phyloP scores from a whole-genome alignment of 768 basidiomycete genomes.

The Lactarius sp. region DNA sequence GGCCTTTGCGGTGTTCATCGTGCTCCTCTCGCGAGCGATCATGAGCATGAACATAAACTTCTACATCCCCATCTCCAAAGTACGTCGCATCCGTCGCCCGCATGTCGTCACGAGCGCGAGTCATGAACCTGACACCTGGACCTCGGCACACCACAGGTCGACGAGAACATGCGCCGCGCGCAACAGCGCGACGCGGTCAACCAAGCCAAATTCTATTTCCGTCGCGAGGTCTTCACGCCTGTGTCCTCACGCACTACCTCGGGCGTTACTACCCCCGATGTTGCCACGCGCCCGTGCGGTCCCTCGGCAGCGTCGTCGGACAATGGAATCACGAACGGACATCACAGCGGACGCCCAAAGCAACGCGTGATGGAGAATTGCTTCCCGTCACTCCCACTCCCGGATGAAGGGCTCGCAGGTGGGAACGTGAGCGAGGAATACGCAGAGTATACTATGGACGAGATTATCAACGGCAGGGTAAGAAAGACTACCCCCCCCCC shows the following conservation, averaged over 20 bases:
- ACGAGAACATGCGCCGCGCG: conserved; percentile 92
- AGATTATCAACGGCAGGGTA: conserved; percentile 94
- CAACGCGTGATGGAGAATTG: conserved; percentile 68
- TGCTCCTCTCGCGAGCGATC: conserved; percentile 91
- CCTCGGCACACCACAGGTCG: conserved; percentile 56
- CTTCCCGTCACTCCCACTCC: conserved; percentile 56
- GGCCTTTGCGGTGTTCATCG: conserved; percentile 91
- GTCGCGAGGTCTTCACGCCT: conserved; percentile 73
- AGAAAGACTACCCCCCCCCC: conserved; percentile 26
- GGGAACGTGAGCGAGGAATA: conserved; percentile 74
- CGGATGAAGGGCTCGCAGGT: conserved; percentile 39
- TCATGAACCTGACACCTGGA: neutral
- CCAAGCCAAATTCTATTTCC: conserved; percentile 81
- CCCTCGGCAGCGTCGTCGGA: conserved; percentile 32
- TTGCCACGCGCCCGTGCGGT: conserved; percentile 8
- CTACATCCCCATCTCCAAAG: conserved; percentile 97
- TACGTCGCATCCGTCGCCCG: conserved; percentile 28
- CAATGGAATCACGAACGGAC: conserved; percentile 26
- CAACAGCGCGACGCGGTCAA: conserved; percentile 76
- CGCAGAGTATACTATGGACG: conserved; percentile 86
- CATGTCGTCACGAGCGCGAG: neutral
- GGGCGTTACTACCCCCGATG: conserved; percentile 35
- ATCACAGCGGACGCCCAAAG: conserved; percentile 34
- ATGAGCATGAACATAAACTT: conserved; percentile 88
- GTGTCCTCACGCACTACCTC: conserved; percentile 36